phyloP scores from a whole-genome alignment of 306 rosid species.

The Dryas drummondii region DNA sequence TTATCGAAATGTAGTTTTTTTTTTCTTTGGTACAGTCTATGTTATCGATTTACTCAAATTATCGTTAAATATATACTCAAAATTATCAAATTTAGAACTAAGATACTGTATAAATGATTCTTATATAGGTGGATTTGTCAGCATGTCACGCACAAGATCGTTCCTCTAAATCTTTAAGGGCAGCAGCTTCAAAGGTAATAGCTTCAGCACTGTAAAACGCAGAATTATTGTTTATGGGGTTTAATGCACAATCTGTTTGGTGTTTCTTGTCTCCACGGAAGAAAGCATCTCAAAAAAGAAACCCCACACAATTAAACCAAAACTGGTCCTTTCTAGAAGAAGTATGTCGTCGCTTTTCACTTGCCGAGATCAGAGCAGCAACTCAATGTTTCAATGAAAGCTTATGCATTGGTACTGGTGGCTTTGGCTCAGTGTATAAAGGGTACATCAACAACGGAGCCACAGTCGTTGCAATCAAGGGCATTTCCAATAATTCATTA shows the following conservation, averaged over 20 bases:
- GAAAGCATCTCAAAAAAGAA: neutral
- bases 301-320: neutral
- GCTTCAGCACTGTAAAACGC: no score
- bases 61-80: no score
- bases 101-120: no score
- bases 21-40: no score
- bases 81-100: no score
- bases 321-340: neutral
- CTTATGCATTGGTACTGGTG: slow-evolving; percentile 6
- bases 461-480: neutral
- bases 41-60: no score
- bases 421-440: slow-evolving; percentile 1
- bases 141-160: no score
- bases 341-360: neutral
- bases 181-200: no score
- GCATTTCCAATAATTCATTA: neutral
- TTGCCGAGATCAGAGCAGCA: slow-evolving; percentile 9
- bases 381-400: neutral
- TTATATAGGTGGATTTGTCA: no score
- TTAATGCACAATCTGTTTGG: neutral
- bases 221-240: no score
- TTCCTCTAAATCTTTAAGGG: no score
- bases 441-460: neutral
- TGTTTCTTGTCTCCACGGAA: neutral
- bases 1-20: no score